phyloP scores from a whole-genome alignment of 2,329 filamentous ascomycete genomes.

The Neophaeococcomyces mojaviensis region DNA sequence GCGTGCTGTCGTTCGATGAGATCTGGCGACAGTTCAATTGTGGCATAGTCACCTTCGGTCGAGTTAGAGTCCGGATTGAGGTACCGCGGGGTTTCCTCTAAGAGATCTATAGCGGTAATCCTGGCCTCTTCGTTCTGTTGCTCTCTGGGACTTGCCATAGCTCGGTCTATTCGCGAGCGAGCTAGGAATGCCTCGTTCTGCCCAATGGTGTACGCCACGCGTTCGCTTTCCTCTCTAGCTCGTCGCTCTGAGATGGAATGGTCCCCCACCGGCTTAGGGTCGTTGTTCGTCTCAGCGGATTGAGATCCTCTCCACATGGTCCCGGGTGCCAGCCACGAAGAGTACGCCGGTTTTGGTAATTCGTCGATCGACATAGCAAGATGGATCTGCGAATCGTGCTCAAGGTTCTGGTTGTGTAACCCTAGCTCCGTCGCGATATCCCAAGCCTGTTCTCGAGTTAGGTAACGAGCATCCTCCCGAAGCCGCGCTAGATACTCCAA shows the following conservation, averaged over 20 bases:
- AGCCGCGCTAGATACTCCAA: constrained; percentile 5
- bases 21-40: too few species aligned
- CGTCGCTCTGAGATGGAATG: neutral
- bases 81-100: too few species aligned
- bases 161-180: neutral
- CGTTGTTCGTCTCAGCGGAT: constrained; percentile 38
- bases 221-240: neutral
- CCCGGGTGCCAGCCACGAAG: constrained; percentile 56
- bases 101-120: too few species aligned
- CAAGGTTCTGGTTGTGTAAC: constrained; percentile 6
- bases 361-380: constrained; percentile 20
- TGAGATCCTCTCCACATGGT: constrained; percentile 56
- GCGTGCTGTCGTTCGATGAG: too few species aligned
- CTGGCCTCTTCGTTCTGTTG: too few species aligned
- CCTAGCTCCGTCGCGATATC: constrained; percentile 1
- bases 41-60: too few species aligned
- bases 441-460: neutral
- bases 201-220: neutral
- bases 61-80: too few species aligned
- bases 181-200: constrained; percentile 5
- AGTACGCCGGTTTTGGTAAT: constrained; percentile 38
- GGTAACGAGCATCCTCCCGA: neutral
- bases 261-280: constrained; percentile 6
- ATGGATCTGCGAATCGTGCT: constrained; percentile 5
- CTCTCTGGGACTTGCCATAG: too few species aligned